Evolutionary conservation across 1,284 basidiomycete species (phyloP), one percentile per base, ranked within the genome.

Genomic region (Boletus semigastroideus): DNA sequence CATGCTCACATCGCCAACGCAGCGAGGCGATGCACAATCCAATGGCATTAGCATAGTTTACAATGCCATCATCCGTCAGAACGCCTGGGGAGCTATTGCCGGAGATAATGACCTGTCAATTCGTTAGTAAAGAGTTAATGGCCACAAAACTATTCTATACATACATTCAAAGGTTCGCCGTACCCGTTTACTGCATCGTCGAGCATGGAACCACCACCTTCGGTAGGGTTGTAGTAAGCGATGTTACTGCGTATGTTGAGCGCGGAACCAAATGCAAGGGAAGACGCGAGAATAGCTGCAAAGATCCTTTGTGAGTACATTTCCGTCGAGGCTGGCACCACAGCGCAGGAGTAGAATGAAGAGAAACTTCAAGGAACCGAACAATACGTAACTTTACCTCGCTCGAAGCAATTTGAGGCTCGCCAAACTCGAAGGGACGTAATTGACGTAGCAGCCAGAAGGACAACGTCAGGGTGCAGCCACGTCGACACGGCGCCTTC

Each of bases 91-190:
- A 83, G 58, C 82, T 86, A 33, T 78, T 62, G 0, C 78, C 64
- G 6, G 80, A 82, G 50, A 82, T 72, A 52, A 82, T 78, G 22
- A 82, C 76, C 80, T 82, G 50, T 42, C 1, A 1, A 40, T 42
- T 17, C 14, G 25, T 50, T 12, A 19, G 31, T 13, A 25, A 45
- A 10, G 17, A 31, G 11, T 33, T 38, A 31, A 42, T 16, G 19
- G 14, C n/a, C 20, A 46, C 8, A 12, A 49, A 31, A 6, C 5
- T 22, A 20, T 2, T 25, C 25, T 7, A 25, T 25, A 25, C 69
- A 27, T 58, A 83, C 82, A 59, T 85, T 84, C 51, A 85, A 61
- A 30, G 83, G 84, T 56, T 85, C 84, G 13, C 83, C 84, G 9
- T 65, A 51, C 3, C 76, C 76, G 50, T 68, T 58, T 17, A 75